Base-by-base conservation (phyloP, 2,329 filamentous ascomycete species). In the Sarocladium brachiariae region DNA sequence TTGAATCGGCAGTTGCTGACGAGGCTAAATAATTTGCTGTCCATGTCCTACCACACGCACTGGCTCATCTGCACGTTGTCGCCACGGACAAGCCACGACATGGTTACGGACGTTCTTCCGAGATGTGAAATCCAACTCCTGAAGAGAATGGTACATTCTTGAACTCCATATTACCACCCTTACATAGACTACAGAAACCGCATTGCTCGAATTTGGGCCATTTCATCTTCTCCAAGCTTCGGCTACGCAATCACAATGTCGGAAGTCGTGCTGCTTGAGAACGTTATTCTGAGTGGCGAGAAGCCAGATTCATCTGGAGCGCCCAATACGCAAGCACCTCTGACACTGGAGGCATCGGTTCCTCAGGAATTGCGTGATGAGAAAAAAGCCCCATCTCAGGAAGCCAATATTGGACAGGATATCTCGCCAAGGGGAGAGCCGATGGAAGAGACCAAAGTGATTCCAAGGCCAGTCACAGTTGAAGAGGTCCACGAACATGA, bases 121-220 rank as follows among this genome's bases (percentile, higher is more conserved):
- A 31, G 16, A 47, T 47, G 43, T 47, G 43, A 47, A 47, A 47
- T n/a, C n/a, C n/a, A n/a, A n/a, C n/a, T n/a, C n/a, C n/a, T n/a
- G n/a, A n/a, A n/a, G n/a, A n/a, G n/a, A n/a, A n/a, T n/a, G n/a
- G n/a, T n/a, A n/a, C n/a, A n/a, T n/a, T n/a, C n/a, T n/a, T n/a
- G n/a, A n/a, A n/a, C n/a, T n/a, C n/a, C n/a, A n/a, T 37, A 13
- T 37, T n/a, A n/a, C 34, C 16, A n/a, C 34, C 34, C 11, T n/a
- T n/a, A n/a, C n/a, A n/a, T n/a, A n/a, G n/a, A n/a, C n/a, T n/a
- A n/a, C n/a, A n/a, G n/a, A n/a, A n/a, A n/a, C 30, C 30, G 8
- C 30, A 31, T 31, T 31, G 14, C 30, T 31, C 30, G 14, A 14
- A 14, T 31, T 31, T 31, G 14, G 14, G 30, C 30, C n/a, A n/a